phyloP scores from a whole-genome alignment of 78 protist genomes.

The Cavenderia fasciculata region DNA sequence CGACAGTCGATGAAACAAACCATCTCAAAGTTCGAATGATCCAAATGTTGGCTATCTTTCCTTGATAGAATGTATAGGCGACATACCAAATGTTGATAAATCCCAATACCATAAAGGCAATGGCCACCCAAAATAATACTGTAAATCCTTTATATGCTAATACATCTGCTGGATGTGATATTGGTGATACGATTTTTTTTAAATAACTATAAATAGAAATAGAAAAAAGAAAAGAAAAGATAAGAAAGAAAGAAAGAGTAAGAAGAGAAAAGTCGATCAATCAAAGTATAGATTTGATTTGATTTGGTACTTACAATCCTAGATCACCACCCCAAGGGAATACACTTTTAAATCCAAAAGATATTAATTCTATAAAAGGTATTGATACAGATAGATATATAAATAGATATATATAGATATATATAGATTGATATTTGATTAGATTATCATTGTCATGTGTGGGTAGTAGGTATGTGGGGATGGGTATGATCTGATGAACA shows the following conservation, averaged over 20 bases:
- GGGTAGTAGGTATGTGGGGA: too few species aligned
- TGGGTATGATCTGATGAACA: too few species aligned
- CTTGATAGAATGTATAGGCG: constrained; percentile 45
- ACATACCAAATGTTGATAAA: constrained; percentile 48
- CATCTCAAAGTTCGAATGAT: constrained; percentile 42
- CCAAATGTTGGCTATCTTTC: constrained; percentile 68
- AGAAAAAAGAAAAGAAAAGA: background rate
- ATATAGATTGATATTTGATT: background rate
- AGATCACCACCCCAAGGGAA: constrained; percentile 18
- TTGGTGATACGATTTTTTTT: constrained; percentile 32
- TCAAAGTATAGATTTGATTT: too few species aligned
- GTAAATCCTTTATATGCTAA: constrained; percentile 20
- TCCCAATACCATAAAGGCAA: constrained; percentile 15
- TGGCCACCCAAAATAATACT: constrained; percentile 36
- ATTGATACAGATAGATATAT: background rate
- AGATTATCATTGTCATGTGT: too few species aligned
- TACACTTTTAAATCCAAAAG: constrained; percentile 1
- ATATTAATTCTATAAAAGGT: background rate
- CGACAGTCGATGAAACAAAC: constrained; percentile 42
- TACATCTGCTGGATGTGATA: constrained; percentile 44
- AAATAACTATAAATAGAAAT: background rate
- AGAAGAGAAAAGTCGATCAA: too few species aligned
- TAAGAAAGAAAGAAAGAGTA: too few species aligned
- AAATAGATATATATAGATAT: background rate
- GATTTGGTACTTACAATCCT: background rate